A percentile compares a stretch with the other conserved stretches of the same genome.
Conservation (phyloP, 306 rosid genomes). For the Dicorynia guianensis region DNA sequence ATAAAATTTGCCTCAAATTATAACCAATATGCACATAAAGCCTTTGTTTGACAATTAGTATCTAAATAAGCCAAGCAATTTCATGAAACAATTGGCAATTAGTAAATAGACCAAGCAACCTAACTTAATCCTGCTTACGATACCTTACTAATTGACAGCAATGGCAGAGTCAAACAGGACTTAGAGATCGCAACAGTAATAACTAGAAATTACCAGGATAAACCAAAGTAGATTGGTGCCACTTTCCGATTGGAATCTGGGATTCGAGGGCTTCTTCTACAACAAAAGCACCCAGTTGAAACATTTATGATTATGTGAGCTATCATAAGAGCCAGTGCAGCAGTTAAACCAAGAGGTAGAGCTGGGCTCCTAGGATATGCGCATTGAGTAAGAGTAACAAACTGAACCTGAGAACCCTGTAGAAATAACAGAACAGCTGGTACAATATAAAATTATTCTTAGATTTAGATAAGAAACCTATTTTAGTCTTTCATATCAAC, state of each 20-base stretch:
- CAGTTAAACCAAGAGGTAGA: constrained; percentile 78
- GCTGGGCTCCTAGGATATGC: constrained; percentile 85
- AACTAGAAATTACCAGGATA: constrained; percentile 73
- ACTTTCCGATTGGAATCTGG: constrained; percentile 66
- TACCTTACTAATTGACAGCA: constrained; percentile 8
- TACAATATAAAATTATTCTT: too few species aligned
- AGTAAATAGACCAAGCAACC: too few species aligned
- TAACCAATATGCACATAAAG: too few species aligned
- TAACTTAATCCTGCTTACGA: neutral
- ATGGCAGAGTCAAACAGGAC: constrained; percentile 17
- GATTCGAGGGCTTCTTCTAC: constrained; percentile 58
- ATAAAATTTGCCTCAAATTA: too few species aligned
- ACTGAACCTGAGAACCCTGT: constrained; percentile 69
- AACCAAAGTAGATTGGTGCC: constrained; percentile 69
- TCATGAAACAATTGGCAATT: too few species aligned
- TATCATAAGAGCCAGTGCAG: constrained; percentile 74
- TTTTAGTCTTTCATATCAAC: too few species aligned
- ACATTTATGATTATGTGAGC: constrained; percentile 70
- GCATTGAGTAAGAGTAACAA: constrained; percentile 49
- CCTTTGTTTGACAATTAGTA: too few species aligned
- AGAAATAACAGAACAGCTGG: too few species aligned
- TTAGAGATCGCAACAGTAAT: neutral
- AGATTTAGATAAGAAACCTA: too few species aligned
- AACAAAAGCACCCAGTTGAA: constrained; percentile 84
- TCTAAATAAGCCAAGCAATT: too few species aligned